Evolutionary conservation across 345 rosid species (phyloP), one percentile per base, ranked within the genome.

Genomic region (Excoecaria agallocha): DNA sequence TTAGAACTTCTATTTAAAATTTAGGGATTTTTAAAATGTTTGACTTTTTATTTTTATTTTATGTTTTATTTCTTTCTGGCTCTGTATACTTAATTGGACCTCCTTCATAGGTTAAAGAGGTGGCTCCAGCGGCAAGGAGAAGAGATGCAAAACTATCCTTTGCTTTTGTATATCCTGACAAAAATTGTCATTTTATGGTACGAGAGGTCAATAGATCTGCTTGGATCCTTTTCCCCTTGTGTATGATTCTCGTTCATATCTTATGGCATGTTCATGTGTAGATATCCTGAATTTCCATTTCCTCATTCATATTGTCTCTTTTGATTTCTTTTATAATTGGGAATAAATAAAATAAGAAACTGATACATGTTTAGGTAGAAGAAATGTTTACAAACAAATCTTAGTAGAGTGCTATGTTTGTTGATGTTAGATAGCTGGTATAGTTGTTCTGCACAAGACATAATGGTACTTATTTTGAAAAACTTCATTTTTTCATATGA

Each of bases 151-250:
- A 87, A 74, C 83, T 94, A 61, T 91, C 98, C 5, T 94, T 94
- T 81, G 97, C 98, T 43, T 90, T 94, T 79, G 97, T 93, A 35
- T 92, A 89, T 90, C 96, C 97, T 0, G 93, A 87, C 82, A 88
- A 86, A 75, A 82, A 77, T 38, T 98, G 98, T 12, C 91, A 90
- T 75, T 92, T 89, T 77, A 81, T 85, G 58, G 85, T 89, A 65
- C 86, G 87, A 82, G 92, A 89, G 94, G 99, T 91, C 24, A 77
- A 74, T 65, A 20, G 55, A 46, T 75, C 55, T 65, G 46, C 39
- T 56, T 63, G 59, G 5, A 51, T 22, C 45, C 2, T 39, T 30
- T 20, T 39, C 9, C 30, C 17, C 3, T 20, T 57, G 59, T 39
- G 54, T 12, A 30, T 64, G 43, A 16, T 20, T 20, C 22, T 65